Conservation (phyloP, 805 yeast species). For the Metschnikowia kofuensis region DNA sequence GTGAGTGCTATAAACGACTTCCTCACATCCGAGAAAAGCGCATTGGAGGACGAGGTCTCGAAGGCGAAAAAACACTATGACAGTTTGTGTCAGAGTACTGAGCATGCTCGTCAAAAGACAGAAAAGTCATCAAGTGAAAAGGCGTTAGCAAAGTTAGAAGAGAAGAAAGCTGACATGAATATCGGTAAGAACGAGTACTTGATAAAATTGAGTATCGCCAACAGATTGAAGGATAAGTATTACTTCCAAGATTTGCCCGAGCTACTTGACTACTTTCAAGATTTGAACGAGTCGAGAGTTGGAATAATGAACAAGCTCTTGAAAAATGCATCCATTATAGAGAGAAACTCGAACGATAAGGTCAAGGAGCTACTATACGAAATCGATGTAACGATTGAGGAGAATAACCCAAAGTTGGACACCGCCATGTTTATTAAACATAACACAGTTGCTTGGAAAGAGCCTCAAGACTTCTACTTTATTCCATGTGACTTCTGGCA, state of each 20-base stretch:
- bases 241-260: conserved; percentile 93
- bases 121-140: conserved; percentile 54
- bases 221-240: conserved; percentile 88
- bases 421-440: conserved; percentile 92
- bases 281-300: conserved; percentile 76
- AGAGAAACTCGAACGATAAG: conserved; percentile 45
- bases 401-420: conserved; percentile 72
- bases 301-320: conserved; percentile 66
- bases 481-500: conserved; percentile 95
- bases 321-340: conserved; percentile 59
- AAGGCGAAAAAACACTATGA: conserved; percentile 79
- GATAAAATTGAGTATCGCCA: conserved; percentile 77
- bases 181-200: conserved; percentile 81
- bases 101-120: conserved; percentile 69
- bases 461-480: conserved; percentile 81
- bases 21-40: conserved; percentile 46
- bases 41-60: conserved; percentile 52
- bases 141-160: conserved; percentile 51
- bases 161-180: conserved; percentile 79
- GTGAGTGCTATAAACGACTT: conserved; percentile 62
- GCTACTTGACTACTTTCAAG: conserved; percentile 78
- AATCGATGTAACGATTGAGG: conserved; percentile 55
- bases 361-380: conserved; percentile 49
- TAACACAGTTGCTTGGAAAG: conserved; percentile 71
- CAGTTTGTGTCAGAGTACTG: conserved; percentile 75